Base-by-base conservation (phyloP, 306 rosid species). In the Dryas alaskensis region DNA sequence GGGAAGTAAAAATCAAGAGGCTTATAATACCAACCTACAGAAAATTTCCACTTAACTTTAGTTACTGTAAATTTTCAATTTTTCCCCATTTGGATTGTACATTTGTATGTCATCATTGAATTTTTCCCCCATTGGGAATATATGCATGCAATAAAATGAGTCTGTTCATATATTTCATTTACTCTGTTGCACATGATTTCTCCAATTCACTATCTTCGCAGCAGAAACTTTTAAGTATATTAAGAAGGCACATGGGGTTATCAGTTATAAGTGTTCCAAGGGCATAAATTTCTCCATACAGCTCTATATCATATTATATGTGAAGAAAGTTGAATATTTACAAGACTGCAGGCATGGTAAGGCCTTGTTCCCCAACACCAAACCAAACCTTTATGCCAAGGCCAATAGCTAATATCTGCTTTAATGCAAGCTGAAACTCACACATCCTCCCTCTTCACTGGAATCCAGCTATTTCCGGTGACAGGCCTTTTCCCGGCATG, bases 371-470 rank as follows among this genome's bases (percentile, higher is more conserved):
- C 9, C 9, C 48, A 45, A 45, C 58, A 14, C 58, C 22, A 53
- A 48, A 31, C 2, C 37, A 31, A 31, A 31, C 37, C 37, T 31
- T 31, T 31, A 31, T 31, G 22, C 22, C 22, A 22, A 22, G 22
- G 22, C 22, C 22, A 22, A 22, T 22, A 22, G 22, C 22, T 22
- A 22, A 22, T 22, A 22, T 22, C 0, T 22, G 37, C 37, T 31
- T 31, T 31, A 31, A 31, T 31, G 37, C 37, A 31, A 31, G 2
- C 37, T 49, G 40, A 3, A 10, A 16, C 39, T 45, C 61, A 45
- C 13, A 19, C 8, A 0, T 70, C 80, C 50, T 90, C 92, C 16
- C 88, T 88, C 82, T 87, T 92, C 83, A 94, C 86, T 0, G 84
- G 89, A 74, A 83, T 79, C 96, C 97, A 94, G 73, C 64, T 78